phyloP scores from a whole-genome alignment of 768 basidiomycete species.

The Chalciporus chontae region DNA sequence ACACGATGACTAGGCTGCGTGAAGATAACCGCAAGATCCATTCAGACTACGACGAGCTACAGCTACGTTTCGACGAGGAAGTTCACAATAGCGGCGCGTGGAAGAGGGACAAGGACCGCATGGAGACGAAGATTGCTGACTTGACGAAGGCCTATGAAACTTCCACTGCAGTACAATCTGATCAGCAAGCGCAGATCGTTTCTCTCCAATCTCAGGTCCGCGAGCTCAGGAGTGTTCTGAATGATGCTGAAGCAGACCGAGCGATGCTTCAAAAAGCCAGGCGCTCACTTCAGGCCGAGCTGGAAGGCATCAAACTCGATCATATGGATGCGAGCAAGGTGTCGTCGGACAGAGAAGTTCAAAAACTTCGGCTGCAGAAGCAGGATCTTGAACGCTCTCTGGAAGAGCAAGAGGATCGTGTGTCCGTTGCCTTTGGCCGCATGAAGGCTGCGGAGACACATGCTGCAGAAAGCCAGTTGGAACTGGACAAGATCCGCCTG shows the following conservation, averaged over 20 bases:
- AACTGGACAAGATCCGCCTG: conserved; percentile 71
- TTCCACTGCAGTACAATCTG: conserved; percentile 65
- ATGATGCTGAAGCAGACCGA: conserved; percentile 83
- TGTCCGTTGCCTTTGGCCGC: conserved; percentile 65
- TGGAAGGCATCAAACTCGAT: conserved; percentile 78
- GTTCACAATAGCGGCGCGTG: conserved; percentile 73
- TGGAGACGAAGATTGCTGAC: conserved; percentile 79
- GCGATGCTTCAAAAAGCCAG: conserved; percentile 78
- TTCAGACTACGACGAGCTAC: conserved; percentile 73
- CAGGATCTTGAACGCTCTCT: conserved; percentile 76
- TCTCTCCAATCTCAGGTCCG: conserved; percentile 83
- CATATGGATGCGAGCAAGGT: conserved; percentile 66
- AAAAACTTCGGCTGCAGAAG: conserved; percentile 73
- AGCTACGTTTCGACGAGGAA: conserved; percentile 73
- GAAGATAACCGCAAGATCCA: conserved; percentile 79
- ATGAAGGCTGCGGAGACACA: conserved; percentile 80
- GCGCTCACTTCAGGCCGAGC: conserved; percentile 72
- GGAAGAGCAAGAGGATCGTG: conserved; percentile 75
- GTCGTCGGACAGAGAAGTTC: conserved; percentile 70
- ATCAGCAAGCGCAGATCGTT: conserved; percentile 83
- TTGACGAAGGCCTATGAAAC: conserved; percentile 73
- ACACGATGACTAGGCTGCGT: conserved; percentile 68
- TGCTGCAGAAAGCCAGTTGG: conserved; percentile 71
- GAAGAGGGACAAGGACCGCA: conserved; percentile 85
- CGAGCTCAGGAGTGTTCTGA: conserved; percentile 74